Evolutionary conservation across 1,284 basidiomycete genomes (phyloP), one percentile per base, ranked within the genome.

Genomic region (Grifola frondosa): DNA sequence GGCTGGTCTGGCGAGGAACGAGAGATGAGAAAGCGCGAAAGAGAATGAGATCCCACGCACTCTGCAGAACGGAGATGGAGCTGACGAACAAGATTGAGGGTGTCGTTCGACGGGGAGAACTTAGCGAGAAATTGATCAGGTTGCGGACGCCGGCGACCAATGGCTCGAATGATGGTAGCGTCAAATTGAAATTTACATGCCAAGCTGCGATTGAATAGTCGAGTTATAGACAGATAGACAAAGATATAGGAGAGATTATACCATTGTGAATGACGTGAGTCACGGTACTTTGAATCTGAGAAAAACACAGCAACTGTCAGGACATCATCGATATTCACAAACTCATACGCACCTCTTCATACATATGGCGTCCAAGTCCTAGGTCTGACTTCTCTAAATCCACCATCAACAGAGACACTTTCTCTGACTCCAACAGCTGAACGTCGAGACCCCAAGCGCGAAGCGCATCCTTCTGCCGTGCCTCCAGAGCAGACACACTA

Each of bases 151-250:
- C 68, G 13, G 42, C 38, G 13, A 76, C 57, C 36, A 60, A 61
- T 3, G 62, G 30, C 48, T 66, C 59, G 48, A 65, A 64, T 10
- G 61, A 54, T 21, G 54, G 29, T 17, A 71, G 49, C 4, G 57
- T 25, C 16, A 63, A 41, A 47, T 70, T 64, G 54, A 73, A 73
- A 44, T 73, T 58, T 5, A 74, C 59, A 12, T 53, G 51, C 70
- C 70, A 74, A 3, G 70, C 67, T 65, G 32, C 36, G 31, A 20
- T 5, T 22, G 26, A 7, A 11, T 2, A 10, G 13, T 5, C 23
- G 10, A 37, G 30, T 15, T 9, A 26, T 7, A 20, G n/a, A 28
- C 17, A 25, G 15, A 15, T 12, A 3, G n/a, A 9, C 17, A 13
- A 3, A 17, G 19, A n/a, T 3, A 11, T 5, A 20, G 5, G 12